phyloP scores from a whole-genome alignment of 345 rosid species.

The Hibiscus syriacus region DNA sequence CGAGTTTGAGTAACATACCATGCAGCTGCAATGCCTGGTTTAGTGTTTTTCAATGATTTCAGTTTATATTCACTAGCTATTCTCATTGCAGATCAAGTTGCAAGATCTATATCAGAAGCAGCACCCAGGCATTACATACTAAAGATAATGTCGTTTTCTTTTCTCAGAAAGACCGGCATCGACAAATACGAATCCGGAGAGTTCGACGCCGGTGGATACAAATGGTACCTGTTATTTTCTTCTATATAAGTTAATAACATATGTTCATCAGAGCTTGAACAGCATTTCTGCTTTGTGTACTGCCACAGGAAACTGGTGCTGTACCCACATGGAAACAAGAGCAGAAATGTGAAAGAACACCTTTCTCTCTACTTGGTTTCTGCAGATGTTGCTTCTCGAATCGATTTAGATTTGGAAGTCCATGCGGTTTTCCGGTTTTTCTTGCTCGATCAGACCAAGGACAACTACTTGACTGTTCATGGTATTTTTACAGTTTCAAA shows the following conservation, averaged over 20 bases:
- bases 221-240: constrained; percentile 36
- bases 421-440: constrained; percentile 36
- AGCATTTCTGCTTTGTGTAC: constrained; percentile 1
- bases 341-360: constrained; percentile 43
- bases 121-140: constrained; percentile 47
- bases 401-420: constrained; percentile 37
- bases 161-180: constrained; percentile 29
- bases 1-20: no score
- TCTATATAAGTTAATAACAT: neutral
- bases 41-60: neutral
- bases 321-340: constrained; percentile 56
- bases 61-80: neutral
- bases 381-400: constrained; percentile 31
- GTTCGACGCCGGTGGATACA: constrained; percentile 66
- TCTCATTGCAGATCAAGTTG: constrained; percentile 21
- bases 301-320: constrained; percentile 49
- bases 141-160: constrained; percentile 42
- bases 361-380: constrained; percentile 50
- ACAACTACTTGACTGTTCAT: constrained; percentile 26
- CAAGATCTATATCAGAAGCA: constrained; percentile 33
- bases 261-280: neutral
- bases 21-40: neutral
- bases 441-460: constrained; percentile 37
- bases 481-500: constrained; percentile 18
- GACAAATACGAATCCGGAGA: constrained; percentile 51